Conservation (phyloP, 2,329 filamentous ascomycete species). For the Fusarium tricinctum region DNA sequence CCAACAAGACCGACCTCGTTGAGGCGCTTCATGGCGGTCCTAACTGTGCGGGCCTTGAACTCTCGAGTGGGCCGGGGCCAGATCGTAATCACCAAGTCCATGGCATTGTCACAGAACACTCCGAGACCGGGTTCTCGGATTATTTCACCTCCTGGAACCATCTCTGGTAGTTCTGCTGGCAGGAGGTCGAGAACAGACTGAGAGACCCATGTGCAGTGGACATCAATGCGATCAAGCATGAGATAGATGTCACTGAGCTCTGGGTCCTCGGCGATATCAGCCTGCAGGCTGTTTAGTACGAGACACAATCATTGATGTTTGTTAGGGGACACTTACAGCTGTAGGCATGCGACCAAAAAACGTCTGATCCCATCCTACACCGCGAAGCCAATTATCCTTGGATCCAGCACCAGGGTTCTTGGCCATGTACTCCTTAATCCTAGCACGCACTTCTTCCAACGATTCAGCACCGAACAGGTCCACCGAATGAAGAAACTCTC, state of each 20-base stretch:
- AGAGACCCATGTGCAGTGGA: slow-evolving; percentile 79
- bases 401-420: slow-evolving; percentile 66
- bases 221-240: slow-evolving; percentile 78
- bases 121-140: slow-evolving; percentile 72
- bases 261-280: slow-evolving; percentile 67
- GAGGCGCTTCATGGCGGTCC: slow-evolving; percentile 71
- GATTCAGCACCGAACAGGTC: slow-evolving; percentile 72
- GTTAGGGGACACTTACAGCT: slow-evolving; percentile 61
- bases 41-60: slow-evolving; percentile 68
- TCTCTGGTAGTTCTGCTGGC: slow-evolving; percentile 63
- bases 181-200: slow-evolving; percentile 73
- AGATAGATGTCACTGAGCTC: slow-evolving; percentile 70
- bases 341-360: slow-evolving; percentile 75
- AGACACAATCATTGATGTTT: background rate
- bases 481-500: slow-evolving; percentile 76
- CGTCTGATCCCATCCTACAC: slow-evolving; percentile 79
- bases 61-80: slow-evolving; percentile 69
- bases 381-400: slow-evolving; percentile 72
- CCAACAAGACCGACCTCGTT: slow-evolving; percentile 77
- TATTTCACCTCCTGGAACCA: slow-evolving; percentile 74
- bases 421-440: slow-evolving; percentile 66
- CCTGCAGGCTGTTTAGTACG: slow-evolving; percentile 51
- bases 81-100: slow-evolving; percentile 70
- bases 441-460: slow-evolving; percentile 66
- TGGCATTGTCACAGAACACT: slow-evolving; percentile 81